A percentile compares a stretch with the other conserved stretches of the same genome.
phyloP scores from a whole-genome alignment of 768 basidiomycete genomes.

The Lactarius hatsudake region DNA sequence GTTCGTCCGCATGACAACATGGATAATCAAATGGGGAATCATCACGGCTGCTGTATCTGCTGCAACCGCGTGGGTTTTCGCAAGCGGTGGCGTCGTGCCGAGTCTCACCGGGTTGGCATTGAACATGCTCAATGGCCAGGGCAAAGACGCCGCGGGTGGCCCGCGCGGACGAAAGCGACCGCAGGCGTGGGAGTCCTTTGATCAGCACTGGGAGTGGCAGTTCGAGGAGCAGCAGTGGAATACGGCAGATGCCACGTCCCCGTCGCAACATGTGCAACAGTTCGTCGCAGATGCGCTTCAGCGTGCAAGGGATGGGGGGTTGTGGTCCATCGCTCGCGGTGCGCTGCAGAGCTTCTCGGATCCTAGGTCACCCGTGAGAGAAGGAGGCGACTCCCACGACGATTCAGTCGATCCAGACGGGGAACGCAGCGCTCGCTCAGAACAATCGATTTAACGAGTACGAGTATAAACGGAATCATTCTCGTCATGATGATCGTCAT shows the following conservation, averaged over 20 bases:
- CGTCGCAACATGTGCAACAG: conserved; percentile 41
- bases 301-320: conserved; percentile 17
- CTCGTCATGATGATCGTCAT: background rate
- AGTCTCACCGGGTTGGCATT: conserved; percentile 43
- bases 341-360: conserved; percentile 8
- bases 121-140: conserved; percentile 27
- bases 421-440: background rate
- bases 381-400: background rate
- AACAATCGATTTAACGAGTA: background rate
- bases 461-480: background rate
- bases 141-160: background rate
- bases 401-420: background rate
- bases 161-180: conserved; percentile 32
- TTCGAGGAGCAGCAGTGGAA: conserved; percentile 35
- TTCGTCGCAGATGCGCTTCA: conserved; percentile 47
- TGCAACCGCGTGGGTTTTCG: conserved; percentile 51
- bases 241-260: conserved; percentile 30
- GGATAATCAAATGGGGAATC: conserved; percentile 75
- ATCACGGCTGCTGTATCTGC: conserved; percentile 56
- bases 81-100: conserved; percentile 39
- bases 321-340: conserved; percentile 19
- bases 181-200: conserved; percentile 67
- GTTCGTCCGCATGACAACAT: conserved; percentile 63
- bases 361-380: background rate
- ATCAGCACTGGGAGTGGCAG: conserved; percentile 59